Conservation (phyloP, 345 rosid genomes). For the Capsella bursapastoris region DNA sequence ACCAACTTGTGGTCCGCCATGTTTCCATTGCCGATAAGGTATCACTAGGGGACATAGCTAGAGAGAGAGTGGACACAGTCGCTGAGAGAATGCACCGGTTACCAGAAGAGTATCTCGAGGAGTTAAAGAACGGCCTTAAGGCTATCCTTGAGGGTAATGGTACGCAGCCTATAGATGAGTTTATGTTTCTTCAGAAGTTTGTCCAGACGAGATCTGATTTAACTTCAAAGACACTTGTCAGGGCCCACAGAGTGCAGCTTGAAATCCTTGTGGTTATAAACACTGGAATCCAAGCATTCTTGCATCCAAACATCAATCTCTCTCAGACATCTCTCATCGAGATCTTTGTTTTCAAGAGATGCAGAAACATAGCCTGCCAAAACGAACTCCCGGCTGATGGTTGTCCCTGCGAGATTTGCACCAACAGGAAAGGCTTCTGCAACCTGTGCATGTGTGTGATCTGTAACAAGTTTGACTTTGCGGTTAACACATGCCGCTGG, state of each 20-base stretch:
- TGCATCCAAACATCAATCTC: slow-evolving; percentile 85
- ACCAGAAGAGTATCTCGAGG: slow-evolving; percentile 80
- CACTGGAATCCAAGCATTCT: slow-evolving; percentile 89
- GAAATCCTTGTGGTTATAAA: slow-evolving; percentile 91
- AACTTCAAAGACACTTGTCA: slow-evolving; percentile 74
- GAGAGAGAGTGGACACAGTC: slow-evolving; percentile 80
- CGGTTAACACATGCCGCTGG: slow-evolving; percentile 97
- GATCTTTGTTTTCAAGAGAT: slow-evolving; percentile 84
- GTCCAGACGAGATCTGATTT: slow-evolving; percentile 83
- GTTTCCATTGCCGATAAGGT: slow-evolving; percentile 76
- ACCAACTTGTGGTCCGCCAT: slow-evolving; percentile 67
- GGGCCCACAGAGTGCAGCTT: slow-evolving; percentile 83
- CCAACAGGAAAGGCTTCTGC: slow-evolving; percentile 89
- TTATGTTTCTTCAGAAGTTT: slow-evolving; percentile 75
- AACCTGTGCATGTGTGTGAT: slow-evolving; percentile 97
- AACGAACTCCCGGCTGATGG: slow-evolving; percentile 92
- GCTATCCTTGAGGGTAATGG: slow-evolving; percentile 85
- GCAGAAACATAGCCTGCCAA: slow-evolving; percentile 93
- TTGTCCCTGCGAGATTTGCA: slow-evolving; percentile 81
- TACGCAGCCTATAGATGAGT: slow-evolving; percentile 78
- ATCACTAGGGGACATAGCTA: slow-evolving; percentile 78
- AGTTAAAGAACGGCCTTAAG: slow-evolving; percentile 77
- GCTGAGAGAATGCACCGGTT: slow-evolving; percentile 75
- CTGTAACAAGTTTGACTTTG: slow-evolving; percentile 96
- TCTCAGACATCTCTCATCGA: slow-evolving; percentile 85